Evolutionary conservation across 2,329 filamentous ascomycete genomes (phyloP).

Genomic region (Thermothelomyces thermophilus): DNA sequence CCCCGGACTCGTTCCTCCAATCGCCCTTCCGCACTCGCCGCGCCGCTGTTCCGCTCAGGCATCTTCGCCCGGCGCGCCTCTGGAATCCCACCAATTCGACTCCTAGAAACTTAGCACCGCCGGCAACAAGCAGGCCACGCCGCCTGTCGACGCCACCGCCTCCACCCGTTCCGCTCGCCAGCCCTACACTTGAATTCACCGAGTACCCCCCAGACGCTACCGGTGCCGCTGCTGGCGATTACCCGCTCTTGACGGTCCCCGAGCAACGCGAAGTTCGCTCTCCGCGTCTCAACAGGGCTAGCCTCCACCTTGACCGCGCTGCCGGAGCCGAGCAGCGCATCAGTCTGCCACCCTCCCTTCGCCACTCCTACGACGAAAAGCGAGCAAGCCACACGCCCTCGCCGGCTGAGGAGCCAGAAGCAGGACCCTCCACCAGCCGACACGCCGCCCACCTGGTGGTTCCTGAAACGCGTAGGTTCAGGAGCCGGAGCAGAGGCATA

Average conservation of each 20-base stretch:
- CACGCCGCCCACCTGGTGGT: constrained; percentile 8
- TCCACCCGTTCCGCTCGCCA: constrained; percentile 44
- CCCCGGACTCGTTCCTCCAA: constrained; percentile 27
- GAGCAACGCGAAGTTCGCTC: constrained; percentile 44
- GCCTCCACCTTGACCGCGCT: constrained; percentile 44
- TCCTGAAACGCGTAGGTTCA: constrained; percentile 20
- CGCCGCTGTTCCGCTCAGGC: constrained; percentile 33
- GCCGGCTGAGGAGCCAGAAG: constrained; percentile 22
- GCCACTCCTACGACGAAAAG: constrained; percentile 48
- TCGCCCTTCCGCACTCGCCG: constrained; percentile 41
- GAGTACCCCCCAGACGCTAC: constrained; percentile 33
- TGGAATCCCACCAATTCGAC: constrained; percentile 59
- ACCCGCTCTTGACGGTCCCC: constrained; percentile 45
- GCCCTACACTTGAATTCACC: constrained; percentile 37
- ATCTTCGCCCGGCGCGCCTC: constrained; percentile 44
- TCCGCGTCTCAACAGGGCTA: constrained; percentile 39
- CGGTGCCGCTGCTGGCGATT: constrained; percentile 39
- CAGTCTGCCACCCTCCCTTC: constrained; percentile 48
- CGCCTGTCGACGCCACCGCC: constrained; percentile 49
- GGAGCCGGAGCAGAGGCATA: constrained; percentile 28
- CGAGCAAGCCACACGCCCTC: constrained; percentile 29
- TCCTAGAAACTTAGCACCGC: constrained; percentile 34
- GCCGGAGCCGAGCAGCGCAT: constrained; percentile 42
- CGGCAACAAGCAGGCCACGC: constrained; percentile 33
- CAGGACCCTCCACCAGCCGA: constrained; percentile 25